These are phyloP conservation scores for Exophiala alcalophila DNA, from an alignment of 2,329 filamentous ascomycete species.

Conservation along the genomic window DNA sequence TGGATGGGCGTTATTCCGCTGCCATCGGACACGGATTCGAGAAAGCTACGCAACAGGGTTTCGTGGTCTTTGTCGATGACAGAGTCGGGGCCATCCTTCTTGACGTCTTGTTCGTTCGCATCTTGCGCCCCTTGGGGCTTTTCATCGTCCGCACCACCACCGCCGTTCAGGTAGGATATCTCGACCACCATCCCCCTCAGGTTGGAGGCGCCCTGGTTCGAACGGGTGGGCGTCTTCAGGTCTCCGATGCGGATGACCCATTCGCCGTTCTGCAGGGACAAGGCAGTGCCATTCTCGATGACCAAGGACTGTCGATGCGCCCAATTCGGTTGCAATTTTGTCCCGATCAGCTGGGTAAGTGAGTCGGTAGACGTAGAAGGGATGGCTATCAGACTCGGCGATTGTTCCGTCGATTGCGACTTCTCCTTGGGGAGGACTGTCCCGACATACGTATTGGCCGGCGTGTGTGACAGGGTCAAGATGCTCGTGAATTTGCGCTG, in stretches of 20 bases:
- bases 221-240: slow-evolving; percentile 20
- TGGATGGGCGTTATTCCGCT: slow-evolving; percentile 17
- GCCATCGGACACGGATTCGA: slow-evolving; percentile 21
- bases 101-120: slow-evolving; percentile 2
- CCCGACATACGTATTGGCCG: slow-evolving; percentile 23
- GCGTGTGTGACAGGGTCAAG: slow-evolving; percentile 26
- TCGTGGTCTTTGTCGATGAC: slow-evolving; percentile 20
- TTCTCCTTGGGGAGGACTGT: slow-evolving; percentile 16
- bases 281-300: slow-evolving; percentile 26
- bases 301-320: slow-evolving; percentile 25
- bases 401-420: slow-evolving; percentile 2
- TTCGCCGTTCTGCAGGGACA: slow-evolving; percentile 20
- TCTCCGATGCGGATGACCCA: slow-evolving; percentile 29
- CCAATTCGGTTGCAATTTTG: slow-evolving; percentile 30
- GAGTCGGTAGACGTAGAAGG: slow-evolving; percentile 21
- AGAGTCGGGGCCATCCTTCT: neutral
- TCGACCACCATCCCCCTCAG: slow-evolving; percentile 26
- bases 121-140: neutral
- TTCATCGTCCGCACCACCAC: neutral
- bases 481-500: slow-evolving; percentile 25
- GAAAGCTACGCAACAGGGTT: slow-evolving; percentile 18
- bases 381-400: slow-evolving; percentile 23
- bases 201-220: slow-evolving; percentile 18
- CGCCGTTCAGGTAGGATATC: slow-evolving; percentile 11
- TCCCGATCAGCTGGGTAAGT: slow-evolving; percentile 27